These are phyloP conservation scores for Umbelopsis sp. DNA, from an alignment of 371 early-diverging fungal genomes.

Conservation along the genomic window DNA sequence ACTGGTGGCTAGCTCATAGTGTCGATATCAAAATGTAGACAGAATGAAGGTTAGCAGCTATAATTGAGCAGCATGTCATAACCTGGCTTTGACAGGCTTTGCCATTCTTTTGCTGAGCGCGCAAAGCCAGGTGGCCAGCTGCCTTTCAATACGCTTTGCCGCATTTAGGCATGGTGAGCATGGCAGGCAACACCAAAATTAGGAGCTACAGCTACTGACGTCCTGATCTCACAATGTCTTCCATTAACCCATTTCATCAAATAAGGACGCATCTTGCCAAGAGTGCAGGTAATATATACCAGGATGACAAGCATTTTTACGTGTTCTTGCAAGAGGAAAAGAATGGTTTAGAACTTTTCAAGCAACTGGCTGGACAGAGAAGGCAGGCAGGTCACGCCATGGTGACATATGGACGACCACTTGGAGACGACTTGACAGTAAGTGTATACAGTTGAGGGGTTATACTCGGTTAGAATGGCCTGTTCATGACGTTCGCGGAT, in stretches of 20 bases:
- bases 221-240: conserved; percentile 27
- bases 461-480: background rate
- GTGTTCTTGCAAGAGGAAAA: conserved; percentile 32
- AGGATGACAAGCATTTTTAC: conserved; percentile 32
- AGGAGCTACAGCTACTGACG: no score
- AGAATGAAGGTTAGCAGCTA: no score
- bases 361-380: conserved; percentile 35
- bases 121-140: background rate
- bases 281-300: background rate
- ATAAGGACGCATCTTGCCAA: conserved; percentile 20
- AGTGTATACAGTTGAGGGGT: background rate
- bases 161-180: background rate
- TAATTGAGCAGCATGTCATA: no score
- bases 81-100: no score
- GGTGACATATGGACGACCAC: conserved; percentile 39
- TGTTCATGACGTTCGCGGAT: background rate
- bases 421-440: conserved; percentile 49
- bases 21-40: no score
- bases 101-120: no score
- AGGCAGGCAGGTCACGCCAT: conserved; percentile 39
- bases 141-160: background rate
- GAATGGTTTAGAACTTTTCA: conserved; percentile 29
- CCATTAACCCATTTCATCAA: conserved; percentile 34
- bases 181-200: background rate
- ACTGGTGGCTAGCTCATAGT: no score